Percentiles rank a stretch among this genome's conserved stretches.
Conservation (phyloP, 371 early-diverging fungal species). For the Thermomucor indicae-seudaticae region DNA sequence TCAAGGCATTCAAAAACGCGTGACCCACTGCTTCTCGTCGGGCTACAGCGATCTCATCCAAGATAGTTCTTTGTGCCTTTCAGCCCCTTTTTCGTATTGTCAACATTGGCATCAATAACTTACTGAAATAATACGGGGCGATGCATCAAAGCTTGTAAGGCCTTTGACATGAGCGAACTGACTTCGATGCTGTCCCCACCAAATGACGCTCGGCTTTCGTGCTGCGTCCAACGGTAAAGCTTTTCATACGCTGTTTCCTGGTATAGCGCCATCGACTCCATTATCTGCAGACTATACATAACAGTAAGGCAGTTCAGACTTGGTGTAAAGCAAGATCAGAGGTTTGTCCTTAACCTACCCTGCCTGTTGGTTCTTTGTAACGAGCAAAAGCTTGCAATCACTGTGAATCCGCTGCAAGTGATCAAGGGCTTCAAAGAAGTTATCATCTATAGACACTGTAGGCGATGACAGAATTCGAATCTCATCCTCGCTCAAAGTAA, state of each 20-base stretch:
- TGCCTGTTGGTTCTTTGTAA: constrained; percentile 72
- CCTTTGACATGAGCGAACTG: constrained; percentile 59
- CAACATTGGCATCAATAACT: constrained; percentile 5
- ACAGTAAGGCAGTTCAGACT: background rate
- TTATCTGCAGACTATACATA: constrained; percentile 65
- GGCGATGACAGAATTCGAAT: constrained; percentile 51
- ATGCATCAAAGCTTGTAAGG: constrained; percentile 65
- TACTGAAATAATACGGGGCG: constrained; percentile 78
- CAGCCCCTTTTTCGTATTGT: background rate
- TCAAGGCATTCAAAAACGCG: constrained; percentile 77
- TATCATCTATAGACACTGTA: constrained; percentile 45
- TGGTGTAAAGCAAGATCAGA: background rate
- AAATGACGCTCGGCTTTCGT: constrained; percentile 63
- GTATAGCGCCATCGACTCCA: constrained; percentile 66
- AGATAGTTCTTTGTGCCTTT: constrained; percentile 43
- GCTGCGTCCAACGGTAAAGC: constrained; percentile 77
- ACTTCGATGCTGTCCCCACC: constrained; percentile 73
- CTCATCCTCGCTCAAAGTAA: constrained; percentile 67
- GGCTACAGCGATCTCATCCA: constrained; percentile 71
- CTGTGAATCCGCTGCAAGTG: constrained; percentile 69
- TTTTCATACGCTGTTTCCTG: constrained; percentile 77
- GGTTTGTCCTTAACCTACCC: constrained; percentile 47
- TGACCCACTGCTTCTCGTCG: constrained; percentile 69
- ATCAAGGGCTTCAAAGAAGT: constrained; percentile 72
- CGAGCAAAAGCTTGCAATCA: constrained; percentile 75